These are phyloP conservation scores for Thymus mandschuricus DNA, from an alignment of 257 asterid species.

Conservation along the genomic window DNA sequence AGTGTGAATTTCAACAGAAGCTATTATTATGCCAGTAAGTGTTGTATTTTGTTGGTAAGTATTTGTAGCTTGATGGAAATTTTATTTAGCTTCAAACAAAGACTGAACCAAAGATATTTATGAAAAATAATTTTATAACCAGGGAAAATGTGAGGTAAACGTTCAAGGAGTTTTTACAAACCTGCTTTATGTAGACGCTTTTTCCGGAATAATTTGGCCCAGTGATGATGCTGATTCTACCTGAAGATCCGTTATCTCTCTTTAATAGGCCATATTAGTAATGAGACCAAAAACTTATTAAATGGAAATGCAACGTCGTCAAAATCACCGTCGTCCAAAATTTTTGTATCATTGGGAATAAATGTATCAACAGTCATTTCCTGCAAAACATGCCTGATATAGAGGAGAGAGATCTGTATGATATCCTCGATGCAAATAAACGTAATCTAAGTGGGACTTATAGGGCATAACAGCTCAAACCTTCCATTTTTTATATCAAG, in stretches of 20 bases:
- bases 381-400: constrained; percentile 90
- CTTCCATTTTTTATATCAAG: constrained; percentile 91
- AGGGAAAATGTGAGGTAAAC: background rate
- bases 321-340: constrained; percentile 70
- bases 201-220: constrained; percentile 99
- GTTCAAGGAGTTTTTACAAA: constrained; percentile 27
- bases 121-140: background rate
- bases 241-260: constrained; percentile 48
- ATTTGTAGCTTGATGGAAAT: constrained; percentile 17
- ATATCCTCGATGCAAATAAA: constrained; percentile 24
- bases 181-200: constrained; percentile 96
- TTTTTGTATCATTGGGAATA: constrained; percentile 89
- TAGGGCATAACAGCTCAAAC: constrained; percentile 50
- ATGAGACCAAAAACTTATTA: constrained; percentile 23
- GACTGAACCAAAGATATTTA: constrained; percentile 12
- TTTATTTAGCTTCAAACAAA: constrained; percentile 28
- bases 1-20: background rate
- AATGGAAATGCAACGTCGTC: constrained; percentile 26
- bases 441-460: constrained; percentile 24
- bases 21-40: too few relatives aligned
- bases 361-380: constrained; percentile 95
- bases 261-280: constrained; percentile 27
- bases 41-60: constrained; percentile 7
- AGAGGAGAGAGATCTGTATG: constrained; percentile 26
- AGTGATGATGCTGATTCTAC: constrained; percentile 81